phyloP scores from a whole-genome alignment of 2,329 filamentous ascomycete genomes.

The Curvularia sp. region DNA sequence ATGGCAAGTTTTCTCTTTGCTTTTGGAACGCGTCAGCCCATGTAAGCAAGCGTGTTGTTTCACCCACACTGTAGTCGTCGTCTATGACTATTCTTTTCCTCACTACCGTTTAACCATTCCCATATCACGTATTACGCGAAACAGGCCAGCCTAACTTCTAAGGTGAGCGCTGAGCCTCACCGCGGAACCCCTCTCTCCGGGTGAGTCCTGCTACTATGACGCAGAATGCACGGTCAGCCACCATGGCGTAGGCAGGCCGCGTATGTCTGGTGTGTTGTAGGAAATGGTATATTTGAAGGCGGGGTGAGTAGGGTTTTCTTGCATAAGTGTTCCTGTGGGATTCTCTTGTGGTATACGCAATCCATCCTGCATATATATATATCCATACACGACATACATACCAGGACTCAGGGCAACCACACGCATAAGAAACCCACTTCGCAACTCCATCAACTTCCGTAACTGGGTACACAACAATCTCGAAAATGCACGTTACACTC shows the following conservation, averaged over 20 bases:
- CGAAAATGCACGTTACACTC: constrained; percentile 4
- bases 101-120: background rate
- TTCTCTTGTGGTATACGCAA: no score
- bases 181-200: constrained; percentile 26
- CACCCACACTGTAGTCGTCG: no score
- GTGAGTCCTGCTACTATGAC: constrained; percentile 3
- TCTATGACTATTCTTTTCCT: background rate
- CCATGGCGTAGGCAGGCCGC: constrained; percentile 12
- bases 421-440: no score
- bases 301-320: no score
- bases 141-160: background rate
- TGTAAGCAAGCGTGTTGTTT: no score
- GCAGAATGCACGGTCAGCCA: constrained; percentile 4
- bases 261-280: constrained; percentile 6
- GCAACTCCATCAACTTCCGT: no score
- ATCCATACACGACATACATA: no score
- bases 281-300: constrained; percentile 17
- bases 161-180: constrained; percentile 6
- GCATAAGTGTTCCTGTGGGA: background rate
- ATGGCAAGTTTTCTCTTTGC: no score
- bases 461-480: no score
- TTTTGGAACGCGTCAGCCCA: no score
- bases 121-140: background rate
- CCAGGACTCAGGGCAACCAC: no score
- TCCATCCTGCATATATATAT: no score